Evolutionary conservation across 2,329 filamentous ascomycete genomes (phyloP), one percentile per base, ranked within the genome.

Genomic region (Hawksworthiomyces lignivorus): DNA sequence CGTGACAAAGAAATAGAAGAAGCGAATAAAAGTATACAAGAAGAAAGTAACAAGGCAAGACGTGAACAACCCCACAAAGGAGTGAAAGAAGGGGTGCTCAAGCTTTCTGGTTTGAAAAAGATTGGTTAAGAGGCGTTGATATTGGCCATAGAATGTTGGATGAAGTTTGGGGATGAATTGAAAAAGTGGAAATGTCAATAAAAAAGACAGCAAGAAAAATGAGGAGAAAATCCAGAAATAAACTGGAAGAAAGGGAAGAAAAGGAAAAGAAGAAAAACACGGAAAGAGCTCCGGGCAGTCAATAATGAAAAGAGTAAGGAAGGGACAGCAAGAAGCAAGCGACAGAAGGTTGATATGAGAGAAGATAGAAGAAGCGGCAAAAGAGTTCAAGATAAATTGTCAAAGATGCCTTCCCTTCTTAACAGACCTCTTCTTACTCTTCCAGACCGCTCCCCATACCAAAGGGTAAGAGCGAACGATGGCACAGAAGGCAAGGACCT

Each of bases 361-460:
- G 19, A 31, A 30, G 28, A 31, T 31, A 36, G 33, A 36, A 36
- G 33, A 27, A 42, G 33, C 33, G 39, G 33, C 39, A 42, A 18
- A 32, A 26, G 27, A 26, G n/a, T 24, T 34, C 34, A 24, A 43
- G 41, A 43, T 27, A 30, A 27, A 36, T 27, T 39, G 41, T 39
- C 36, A 17, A 36, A 11, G 31, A 33, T 21, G 21, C 42, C 42
- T 44, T 40, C 42, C 31, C 33, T 36, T 36, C 39, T 40, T 40
- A 39, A 44, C 39, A 36, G 30, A 39, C 18, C 30, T 35, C 32
- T 36, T 35, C 19, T 26, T 8, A 26, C 12, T 12, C 12, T 26
- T 12, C 24, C 24, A 26, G 24, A 26, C 24, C 24, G 24, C 24
- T 26, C 3, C 8, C n/a, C n/a, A n/a, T n/a, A n/a, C n/a, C n/a